These are phyloP conservation scores for Syncephalastrum monosporum DNA, from an alignment of 371 early-diverging fungal species.

Conservation along the genomic window DNA sequence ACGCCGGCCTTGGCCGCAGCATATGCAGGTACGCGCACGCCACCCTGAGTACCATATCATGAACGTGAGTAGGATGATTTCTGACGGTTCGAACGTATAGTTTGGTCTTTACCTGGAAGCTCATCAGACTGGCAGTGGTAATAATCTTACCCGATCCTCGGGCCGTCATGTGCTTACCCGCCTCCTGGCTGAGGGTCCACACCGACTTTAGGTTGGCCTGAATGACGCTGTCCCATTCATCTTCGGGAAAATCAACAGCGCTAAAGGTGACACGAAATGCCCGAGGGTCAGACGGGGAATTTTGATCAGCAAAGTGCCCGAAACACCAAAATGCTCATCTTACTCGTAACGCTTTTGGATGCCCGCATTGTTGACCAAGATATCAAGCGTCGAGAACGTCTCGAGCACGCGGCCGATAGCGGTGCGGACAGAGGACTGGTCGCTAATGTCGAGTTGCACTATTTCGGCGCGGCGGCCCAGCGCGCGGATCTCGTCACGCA, in stretches of 20 bases:
- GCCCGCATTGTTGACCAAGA: constrained; percentile 39
- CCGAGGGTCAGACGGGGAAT: neutral
- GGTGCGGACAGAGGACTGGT: constrained; percentile 15
- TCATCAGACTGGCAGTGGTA: constrained; percentile 30
- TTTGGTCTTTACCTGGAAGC: constrained; percentile 15
- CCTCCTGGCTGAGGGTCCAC: constrained; percentile 27
- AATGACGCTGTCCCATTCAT: constrained; percentile 32
- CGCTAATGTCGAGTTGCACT: constrained; percentile 19
- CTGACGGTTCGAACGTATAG: too few species aligned
- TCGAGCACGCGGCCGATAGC: constrained; percentile 20
- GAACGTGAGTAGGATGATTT: neutral
- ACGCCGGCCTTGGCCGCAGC: constrained; percentile 64
- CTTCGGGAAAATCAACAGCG: constrained; percentile 28
- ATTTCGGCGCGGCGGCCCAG: constrained; percentile 29
- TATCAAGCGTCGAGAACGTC: constrained; percentile 25
- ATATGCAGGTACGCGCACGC: constrained; percentile 38
- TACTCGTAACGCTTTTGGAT: constrained; percentile 22
- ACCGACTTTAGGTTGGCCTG: constrained; percentile 36
- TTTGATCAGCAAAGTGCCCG: neutral
- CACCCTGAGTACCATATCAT: constrained; percentile 15
- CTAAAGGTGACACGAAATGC: constrained; percentile 9
- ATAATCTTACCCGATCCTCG: constrained; percentile 29
- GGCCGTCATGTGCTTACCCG: constrained; percentile 25
- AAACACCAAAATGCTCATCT: neutral
- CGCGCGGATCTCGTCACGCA: constrained; percentile 23